Evolutionary conservation across 495 filamentous ascomycete genomes (phyloP).

Genomic region (Staphylotrichum longicolle): DNA sequence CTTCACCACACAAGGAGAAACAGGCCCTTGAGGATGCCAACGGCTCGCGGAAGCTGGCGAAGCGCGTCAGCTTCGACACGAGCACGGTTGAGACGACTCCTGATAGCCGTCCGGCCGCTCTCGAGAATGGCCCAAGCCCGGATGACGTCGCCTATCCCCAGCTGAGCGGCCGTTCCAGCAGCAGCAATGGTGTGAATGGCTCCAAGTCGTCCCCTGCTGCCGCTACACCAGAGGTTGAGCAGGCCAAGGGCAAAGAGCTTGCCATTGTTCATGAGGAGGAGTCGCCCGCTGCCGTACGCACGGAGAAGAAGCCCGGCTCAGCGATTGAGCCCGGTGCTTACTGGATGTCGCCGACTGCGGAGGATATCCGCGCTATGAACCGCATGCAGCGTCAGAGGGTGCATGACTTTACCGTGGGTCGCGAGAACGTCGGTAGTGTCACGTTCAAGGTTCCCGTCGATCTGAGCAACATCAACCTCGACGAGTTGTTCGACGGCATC

Average conservation of each 20-base stretch:
- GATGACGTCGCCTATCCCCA: constrained; percentile 68
- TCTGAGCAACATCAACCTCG: constrained; percentile 66
- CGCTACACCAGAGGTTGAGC: constrained; percentile 64
- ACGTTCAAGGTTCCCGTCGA: constrained; percentile 80
- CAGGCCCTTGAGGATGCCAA: constrained; percentile 38
- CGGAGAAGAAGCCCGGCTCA: constrained; percentile 24
- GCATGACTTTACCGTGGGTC: constrained; percentile 72
- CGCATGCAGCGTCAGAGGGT: constrained; percentile 69
- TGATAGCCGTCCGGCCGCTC: constrained; percentile 30
- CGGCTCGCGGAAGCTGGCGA: constrained; percentile 64
- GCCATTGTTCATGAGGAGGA: constrained; percentile 74
- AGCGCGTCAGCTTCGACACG: constrained; percentile 87
- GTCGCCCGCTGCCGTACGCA: constrained; percentile 36
- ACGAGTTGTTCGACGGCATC: constrained; percentile 67
- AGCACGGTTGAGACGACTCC: constrained; percentile 42
- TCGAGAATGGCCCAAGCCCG: constrained; percentile 42
- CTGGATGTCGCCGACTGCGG: constrained; percentile 73
- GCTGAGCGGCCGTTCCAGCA: constrained; percentile 39
- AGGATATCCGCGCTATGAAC: constrained; percentile 71
- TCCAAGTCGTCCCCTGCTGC: constrained; percentile 41
- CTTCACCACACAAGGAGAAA: constrained; percentile 50
- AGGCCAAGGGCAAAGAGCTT: constrained; percentile 72
- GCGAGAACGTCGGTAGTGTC: constrained; percentile 73
- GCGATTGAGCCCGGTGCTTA: constrained; percentile 71
- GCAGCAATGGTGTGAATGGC: constrained; percentile 52